Base-by-base conservation (phyloP, 306 rosid genomes). In the Vigna angularis region DNA sequence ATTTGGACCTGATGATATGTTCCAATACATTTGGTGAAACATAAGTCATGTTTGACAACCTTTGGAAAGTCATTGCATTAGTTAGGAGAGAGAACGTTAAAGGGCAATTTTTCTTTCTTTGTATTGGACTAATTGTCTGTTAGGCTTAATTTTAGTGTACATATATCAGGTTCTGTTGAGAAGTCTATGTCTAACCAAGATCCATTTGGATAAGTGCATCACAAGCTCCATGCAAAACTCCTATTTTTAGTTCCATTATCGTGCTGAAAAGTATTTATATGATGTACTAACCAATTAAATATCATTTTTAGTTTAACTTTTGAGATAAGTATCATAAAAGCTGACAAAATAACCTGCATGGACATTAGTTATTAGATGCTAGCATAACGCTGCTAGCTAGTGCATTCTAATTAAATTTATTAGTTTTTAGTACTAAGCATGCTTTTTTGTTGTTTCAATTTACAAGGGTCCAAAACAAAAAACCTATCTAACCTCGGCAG, bases 391-490 rank as follows among this genome's bases (percentile, higher is more conserved):
- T 6, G 11, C 15, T 1, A 7, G 22, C 15, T 0, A 7, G 22
- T 61, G 44, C 2, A 32, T 32, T 32, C 6, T 62, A 62, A 32
- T 62, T 62, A 34, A 32, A 34, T 62, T 15, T 34, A 32, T 34
- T 32, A 62, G 2, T 14, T 61, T 32, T 32, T 8, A 63, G 7
- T 36, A 17, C 44, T 64, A 49, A 32, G 34, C 53, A 57, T 80
- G 57, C 34, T 72, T 59, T 50, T 16, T 71, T 62, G 52, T 68
- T 74, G 59, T 72, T 75, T 76, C 72, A 34, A 79, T 75, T 82
- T 85, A 66, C 62, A 79, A 91, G 97, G 66, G 68, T 74, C 74
- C 22, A 71, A 80, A 17, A 66, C 88, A 81, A 70, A 42, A 16
- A 15, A 42, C 59, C 9, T 78, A 40, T 72, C 96, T 2, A 48